Conservation (phyloP, 352 stramenopile species). For the Pythium phragmiticola region DNA sequence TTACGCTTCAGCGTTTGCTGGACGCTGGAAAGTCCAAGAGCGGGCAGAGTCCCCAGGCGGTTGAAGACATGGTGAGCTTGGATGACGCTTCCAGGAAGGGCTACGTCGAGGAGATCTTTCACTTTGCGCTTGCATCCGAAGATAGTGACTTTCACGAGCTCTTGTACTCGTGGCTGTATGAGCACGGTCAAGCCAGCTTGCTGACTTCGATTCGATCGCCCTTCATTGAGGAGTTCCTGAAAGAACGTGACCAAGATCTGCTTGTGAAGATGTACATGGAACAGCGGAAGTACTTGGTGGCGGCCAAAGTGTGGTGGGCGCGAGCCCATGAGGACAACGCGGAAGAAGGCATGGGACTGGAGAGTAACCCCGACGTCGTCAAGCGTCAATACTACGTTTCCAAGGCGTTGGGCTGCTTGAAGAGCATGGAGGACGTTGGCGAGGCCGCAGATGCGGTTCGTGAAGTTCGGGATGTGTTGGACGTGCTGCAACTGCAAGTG, state of each 20-base stretch:
- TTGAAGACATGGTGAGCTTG: constrained; percentile 73
- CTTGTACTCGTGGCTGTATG: constrained; percentile 83
- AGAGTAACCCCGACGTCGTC: constrained; percentile 66
- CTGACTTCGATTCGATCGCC: constrained; percentile 65
- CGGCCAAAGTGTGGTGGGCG: constrained; percentile 82
- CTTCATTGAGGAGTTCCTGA: constrained; percentile 83
- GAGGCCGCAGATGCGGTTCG: constrained; percentile 68
- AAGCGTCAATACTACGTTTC: constrained; percentile 86
- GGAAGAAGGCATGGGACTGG: constrained; percentile 44
- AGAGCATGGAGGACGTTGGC: constrained; percentile 72
- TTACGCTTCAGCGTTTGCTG: constrained; percentile 62
- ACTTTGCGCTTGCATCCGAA: constrained; percentile 68
- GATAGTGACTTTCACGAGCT: constrained; percentile 75
- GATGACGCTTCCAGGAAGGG: constrained; percentile 67
- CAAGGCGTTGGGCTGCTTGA: constrained; percentile 72
- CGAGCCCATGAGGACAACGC: constrained; percentile 49
- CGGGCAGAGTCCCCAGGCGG: constrained; percentile 54
- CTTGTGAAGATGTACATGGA: constrained; percentile 88
- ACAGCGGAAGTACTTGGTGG: constrained; percentile 80
- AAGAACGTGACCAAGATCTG: constrained; percentile 81
- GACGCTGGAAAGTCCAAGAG: constrained; percentile 29
- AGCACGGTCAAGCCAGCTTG: constrained; percentile 56
- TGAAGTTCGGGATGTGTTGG: constrained; percentile 79
- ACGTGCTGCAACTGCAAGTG: constrained; percentile 82
- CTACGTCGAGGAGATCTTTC: constrained; percentile 73